Evolutionary conservation across 371 early-diverging fungal genomes (phyloP), one percentile per base, ranked within the genome.

Genomic region (Chytridiales sp.): DNA sequence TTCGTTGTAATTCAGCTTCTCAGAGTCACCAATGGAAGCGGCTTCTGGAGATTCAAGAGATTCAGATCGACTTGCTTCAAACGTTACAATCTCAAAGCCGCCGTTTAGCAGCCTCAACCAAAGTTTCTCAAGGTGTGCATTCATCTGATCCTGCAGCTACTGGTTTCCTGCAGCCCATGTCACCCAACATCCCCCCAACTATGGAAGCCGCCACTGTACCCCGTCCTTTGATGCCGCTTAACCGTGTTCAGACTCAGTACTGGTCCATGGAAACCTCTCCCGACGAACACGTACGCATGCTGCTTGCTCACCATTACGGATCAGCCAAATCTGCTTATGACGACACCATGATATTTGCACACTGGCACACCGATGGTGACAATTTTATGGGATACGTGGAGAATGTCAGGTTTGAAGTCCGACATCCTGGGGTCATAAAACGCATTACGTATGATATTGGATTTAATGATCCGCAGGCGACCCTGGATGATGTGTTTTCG

Each of bases 341-440:
- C 29, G 56, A 62, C 35, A 24, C 53, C 26, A 17, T 70, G 5
- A 6, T 61, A 5, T 73, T 73, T 62, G 59, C 68, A 2, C 76
- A 72, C 47, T 75, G 76, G 76, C 70, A 69, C 52, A 65, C 68
- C 24, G 76, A 75, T 43, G 76, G 76, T 1, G 76, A 75, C 58
- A 75, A 72, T 49, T 75, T 66, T 35, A 40, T 52, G 21, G 76
- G 70, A 5, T 29, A 34, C 38, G 47, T 75, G 17, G 47, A 55
- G 9, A 50, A 68, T 26, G 68, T 70, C 17, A 39, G 24, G 24
- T 30, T 71, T 9, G 64, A 63, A 29, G 54, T 62, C 22, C 38
- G 35, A 39, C 22, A 46, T 29, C 24, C 46, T 19, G n/a, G 46
- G 8, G 42, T 58, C 15, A 24, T 64, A 13, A 47, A 61, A 32